Base-by-base conservation (phyloP, 116 monocot genomes). In the Phalaenopsis hybrid region DNA sequence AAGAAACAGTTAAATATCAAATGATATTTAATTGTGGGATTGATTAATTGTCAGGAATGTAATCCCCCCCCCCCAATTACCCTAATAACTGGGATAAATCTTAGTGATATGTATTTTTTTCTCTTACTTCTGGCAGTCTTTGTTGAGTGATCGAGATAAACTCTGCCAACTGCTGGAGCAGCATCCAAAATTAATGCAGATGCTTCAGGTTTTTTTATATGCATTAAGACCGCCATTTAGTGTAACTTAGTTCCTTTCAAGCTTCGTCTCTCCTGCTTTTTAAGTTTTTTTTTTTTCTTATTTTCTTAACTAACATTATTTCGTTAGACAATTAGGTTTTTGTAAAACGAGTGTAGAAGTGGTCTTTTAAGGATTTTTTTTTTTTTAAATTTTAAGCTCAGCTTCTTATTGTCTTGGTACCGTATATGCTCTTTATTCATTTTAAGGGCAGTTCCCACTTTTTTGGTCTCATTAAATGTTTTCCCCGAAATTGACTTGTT, bases 141-240 rank as follows among this genome's bases (percentile, higher is more conserved):
- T 99, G 65, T 78, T 99, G 79, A 89, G 92, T 84, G 95, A 99
- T 45, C 89, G 99, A 16, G 95, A 95, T 49, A 99, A 99, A 82
- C 93, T 99, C 68, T 99, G 99, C 72, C 87, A 99, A 28, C 90
- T 99, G 87, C 81, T 99, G 5, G 99, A 99, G 84, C 91, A 93
- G 79, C 93, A 99, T 75, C 99, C 99, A 31, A 99, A 99, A 81
- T 81, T 99, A 83, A 93, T 99, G 93, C 92, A 99, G 81, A 95
- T 99, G 99, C 95, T 99, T 84, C 95, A 99, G 99, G 99, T 99
- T 84, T 84, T 28, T 81, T 74, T 55, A 78, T 78, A 41, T 70
- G 31, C 4, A 44, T 76, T 75, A 58, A 76, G 4, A 33, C 11
- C n/a, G 67, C 55, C 21, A 67, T 67, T 13, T 18, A 18, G 75